Percentiles rank a stretch among this genome's conserved stretches.
Evolutionary conservation across 2,329 filamentous ascomycete genomes (phyloP).

Genomic region (Rhinocladiella mackenziei): DNA sequence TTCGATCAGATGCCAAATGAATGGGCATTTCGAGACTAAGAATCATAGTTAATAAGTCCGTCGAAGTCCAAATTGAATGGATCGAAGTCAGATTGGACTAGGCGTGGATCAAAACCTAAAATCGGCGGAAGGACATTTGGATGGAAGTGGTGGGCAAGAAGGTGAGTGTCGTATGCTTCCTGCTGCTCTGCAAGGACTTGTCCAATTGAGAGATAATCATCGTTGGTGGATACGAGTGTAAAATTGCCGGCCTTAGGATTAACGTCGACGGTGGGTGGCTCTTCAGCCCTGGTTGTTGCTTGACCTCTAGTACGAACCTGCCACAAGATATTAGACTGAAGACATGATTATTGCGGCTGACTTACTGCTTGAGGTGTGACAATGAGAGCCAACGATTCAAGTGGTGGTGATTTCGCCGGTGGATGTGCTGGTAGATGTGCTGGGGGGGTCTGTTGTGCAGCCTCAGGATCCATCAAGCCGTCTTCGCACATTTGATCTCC

Average conservation of each 20-base stretch:
- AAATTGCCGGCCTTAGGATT: too few relatives aligned
- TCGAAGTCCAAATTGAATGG: constrained; percentile 29
- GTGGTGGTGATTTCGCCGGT: neutral
- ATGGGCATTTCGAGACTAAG: too few relatives aligned
- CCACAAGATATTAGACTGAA: too few relatives aligned
- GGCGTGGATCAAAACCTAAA: constrained; percentile 30
- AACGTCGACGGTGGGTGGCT: too few relatives aligned
- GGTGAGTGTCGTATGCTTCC: constrained; percentile 21
- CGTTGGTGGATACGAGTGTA: too few relatives aligned
- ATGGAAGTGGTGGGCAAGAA: constrained; percentile 31
- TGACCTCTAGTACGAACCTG: too few relatives aligned
- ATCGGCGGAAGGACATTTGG: constrained; percentile 22
- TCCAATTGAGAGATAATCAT: constrained; percentile 22
- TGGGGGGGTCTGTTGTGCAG: neutral
- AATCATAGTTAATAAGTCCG: constrained; percentile 32
- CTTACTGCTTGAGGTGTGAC: constrained; percentile 12
- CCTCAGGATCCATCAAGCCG: neutral
- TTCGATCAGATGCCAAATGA: too few relatives aligned
- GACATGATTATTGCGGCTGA: too few relatives aligned
- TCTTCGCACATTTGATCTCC: too few relatives aligned
- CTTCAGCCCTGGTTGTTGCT: too few relatives aligned
- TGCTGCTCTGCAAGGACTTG: constrained; percentile 26
- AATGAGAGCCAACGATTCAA: constrained; percentile 2
- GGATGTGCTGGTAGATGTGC: neutral
- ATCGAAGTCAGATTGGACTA: constrained; percentile 31